Conservation (phyloP, 768 basidiomycete genomes). For the Suillus ampliporus region DNA sequence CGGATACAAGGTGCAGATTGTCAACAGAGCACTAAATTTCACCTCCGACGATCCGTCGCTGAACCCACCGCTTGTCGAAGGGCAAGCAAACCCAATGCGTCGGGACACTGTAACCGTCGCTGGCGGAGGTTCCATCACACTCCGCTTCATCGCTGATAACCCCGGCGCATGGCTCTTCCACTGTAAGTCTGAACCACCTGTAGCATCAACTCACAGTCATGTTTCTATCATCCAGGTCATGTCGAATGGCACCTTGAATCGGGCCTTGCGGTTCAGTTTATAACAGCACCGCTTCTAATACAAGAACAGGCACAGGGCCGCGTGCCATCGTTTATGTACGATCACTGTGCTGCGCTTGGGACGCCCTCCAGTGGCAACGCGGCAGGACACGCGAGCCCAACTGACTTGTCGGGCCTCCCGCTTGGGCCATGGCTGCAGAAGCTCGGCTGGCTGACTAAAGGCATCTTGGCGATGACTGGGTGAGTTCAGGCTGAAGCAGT, state of each 20-base stretch:
- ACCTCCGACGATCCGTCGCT: conserved; percentile 73
- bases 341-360: conserved; percentile 74
- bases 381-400: conserved; percentile 73
- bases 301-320: conserved; percentile 54
- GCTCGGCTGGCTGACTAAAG: conserved; percentile 74
- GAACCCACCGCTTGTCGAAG: conserved; percentile 82
- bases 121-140: conserved; percentile 64
- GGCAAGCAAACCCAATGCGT: conserved; percentile 87
- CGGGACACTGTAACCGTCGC: conserved; percentile 88
- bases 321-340: conserved; percentile 63
- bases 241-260: conserved; percentile 87
- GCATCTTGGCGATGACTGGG: conserved; percentile 79
- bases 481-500: conserved; percentile 37
- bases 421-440: conserved; percentile 76
- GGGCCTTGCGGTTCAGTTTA: conserved; percentile 84
- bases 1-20: conserved; percentile 86
- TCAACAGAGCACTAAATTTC: conserved; percentile 73
- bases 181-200: conserved; percentile 50
- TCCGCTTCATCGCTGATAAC: conserved; percentile 88
- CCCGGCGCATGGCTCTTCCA: conserved; percentile 91
- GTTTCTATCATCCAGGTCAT: conserved; percentile 53
- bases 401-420: conserved; percentile 69
- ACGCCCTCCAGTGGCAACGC: conserved; percentile 80
- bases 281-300: conserved; percentile 78
- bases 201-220: neutral